phyloP scores from a whole-genome alignment of 208 protist species.

The Trypanosoma melophagium region DNA sequence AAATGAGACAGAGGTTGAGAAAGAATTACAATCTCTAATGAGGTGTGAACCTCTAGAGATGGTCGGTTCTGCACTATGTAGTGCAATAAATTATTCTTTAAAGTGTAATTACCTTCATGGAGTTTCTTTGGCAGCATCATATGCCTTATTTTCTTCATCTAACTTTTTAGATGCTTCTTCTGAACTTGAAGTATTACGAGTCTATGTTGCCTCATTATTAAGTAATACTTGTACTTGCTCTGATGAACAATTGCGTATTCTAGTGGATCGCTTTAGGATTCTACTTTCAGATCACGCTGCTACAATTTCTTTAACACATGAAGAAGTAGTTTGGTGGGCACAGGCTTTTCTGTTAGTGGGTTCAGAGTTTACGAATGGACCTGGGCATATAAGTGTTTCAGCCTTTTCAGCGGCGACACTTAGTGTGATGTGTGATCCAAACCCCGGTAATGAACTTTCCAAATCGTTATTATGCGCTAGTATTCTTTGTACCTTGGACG shows the following conservation, averaged over 20 bases:
- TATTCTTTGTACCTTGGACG: slow-evolving; percentile 27
- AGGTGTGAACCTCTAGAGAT: slow-evolving; percentile 25
- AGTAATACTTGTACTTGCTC: slow-evolving; percentile 10
- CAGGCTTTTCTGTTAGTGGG: slow-evolving; percentile 28
- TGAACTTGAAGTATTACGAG: slow-evolving; percentile 23
- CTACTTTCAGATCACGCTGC: slow-evolving; percentile 18
- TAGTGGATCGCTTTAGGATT: slow-evolving; percentile 11
- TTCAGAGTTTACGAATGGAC: slow-evolving; percentile 26
- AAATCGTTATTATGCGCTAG: slow-evolving; percentile 1
- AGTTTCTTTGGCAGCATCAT: slow-evolving; percentile 14
- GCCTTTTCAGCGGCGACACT: slow-evolving; percentile 19
- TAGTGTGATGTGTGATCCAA: slow-evolving; percentile 16
- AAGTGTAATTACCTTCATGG: slow-evolving; percentile 11
- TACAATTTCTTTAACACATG: slow-evolving; percentile 11
- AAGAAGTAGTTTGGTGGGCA: slow-evolving; percentile 28
- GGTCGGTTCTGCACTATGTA: slow-evolving; percentile 28
- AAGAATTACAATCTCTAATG: slow-evolving; percentile 19
- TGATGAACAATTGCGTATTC: slow-evolving; percentile 17
- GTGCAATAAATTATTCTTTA: slow-evolving; percentile 27
- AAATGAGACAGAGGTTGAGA: slow-evolving; percentile 18
- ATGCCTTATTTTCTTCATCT: slow-evolving; percentile 14
- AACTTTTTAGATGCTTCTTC: slow-evolving; percentile 7
- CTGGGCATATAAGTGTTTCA: slow-evolving; percentile 17
- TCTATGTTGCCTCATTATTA: slow-evolving; percentile 25
- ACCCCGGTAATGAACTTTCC: not conserved